Evolutionary conservation across 1,139 yeast genomes (phyloP), one percentile per base, ranked within the genome.

Genomic region (Nakaseomyces delphensis): DNA sequence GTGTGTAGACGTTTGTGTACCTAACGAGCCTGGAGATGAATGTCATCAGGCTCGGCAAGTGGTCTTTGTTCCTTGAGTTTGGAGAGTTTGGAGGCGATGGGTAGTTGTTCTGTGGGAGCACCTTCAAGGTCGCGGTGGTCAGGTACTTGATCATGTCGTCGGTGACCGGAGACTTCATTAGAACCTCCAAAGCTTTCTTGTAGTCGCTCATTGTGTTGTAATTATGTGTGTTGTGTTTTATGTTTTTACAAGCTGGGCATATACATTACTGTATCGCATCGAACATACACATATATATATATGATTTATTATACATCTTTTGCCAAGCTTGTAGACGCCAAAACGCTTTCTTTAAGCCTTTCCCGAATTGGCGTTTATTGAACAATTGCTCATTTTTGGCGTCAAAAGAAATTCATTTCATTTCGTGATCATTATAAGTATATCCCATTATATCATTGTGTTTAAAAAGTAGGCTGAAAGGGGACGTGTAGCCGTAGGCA

Each of bases 1-100:
- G 86, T 7, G 87, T 79, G 63, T 81, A 79, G 18, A 82, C 85
- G 56, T 81, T 79, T 32, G 89, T 79, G 64, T 79, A 74, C 55
- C 81, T 72, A 38, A 82, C 85, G 57, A 83, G 66, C 55, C 71
- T 77, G 46, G 82, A 73, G 55, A 83, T 77, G 63, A 82, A 83
- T 1, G 84, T 77, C 82, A 76, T 79, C 51, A 83, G 68, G 9
- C 87, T 79, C 15, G 91, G 91, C 45, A 78, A 43, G 36, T 33
- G 20, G 31, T 20, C 21, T 68, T 49, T 56, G 37, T 11, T 20
- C 19, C 40, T 20, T 27, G 40, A 23, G 33, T 41, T 39, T 28
- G 47, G 51, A 32, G 48, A 43, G 10, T 33, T 30, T 40, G 49
- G 54, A 33, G 52, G 50, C n/a, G 45, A 36, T 45, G 53, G 54